These are phyloP conservation scores for Hypoxylon crocopeplum DNA, from an alignment of 495 filamentous ascomycete genomes.

Conservation along the genomic window DNA sequence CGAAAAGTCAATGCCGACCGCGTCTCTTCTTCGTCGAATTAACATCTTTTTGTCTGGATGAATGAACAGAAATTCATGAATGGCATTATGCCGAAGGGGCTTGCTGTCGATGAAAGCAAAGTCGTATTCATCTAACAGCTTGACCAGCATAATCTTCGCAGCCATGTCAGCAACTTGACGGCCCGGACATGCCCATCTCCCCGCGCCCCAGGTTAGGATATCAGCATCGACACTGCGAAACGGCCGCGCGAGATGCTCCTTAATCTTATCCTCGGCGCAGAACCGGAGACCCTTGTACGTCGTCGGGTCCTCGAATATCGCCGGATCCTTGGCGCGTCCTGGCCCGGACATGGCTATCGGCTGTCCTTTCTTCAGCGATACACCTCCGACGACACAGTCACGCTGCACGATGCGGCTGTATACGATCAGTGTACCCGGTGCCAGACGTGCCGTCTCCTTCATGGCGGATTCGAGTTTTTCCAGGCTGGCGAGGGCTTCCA, in stretches of 20 bases:
- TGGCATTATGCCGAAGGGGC: background rate
- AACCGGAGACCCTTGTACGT: background rate
- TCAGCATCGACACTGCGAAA: background rate
- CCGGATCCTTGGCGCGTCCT: background rate
- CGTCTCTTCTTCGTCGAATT: background rate
- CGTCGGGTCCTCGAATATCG: background rate
- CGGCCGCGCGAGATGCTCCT: background rate
- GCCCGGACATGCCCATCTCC: conserved; percentile 6
- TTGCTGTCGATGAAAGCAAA: conserved; percentile 5
- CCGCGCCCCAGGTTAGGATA: conserved; percentile 13
- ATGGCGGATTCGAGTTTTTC: conserved; percentile 6
- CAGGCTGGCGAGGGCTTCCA: background rate
- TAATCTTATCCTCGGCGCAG: background rate
- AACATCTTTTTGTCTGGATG: conserved; percentile 2
- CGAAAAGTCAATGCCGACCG: background rate
- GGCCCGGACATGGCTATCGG: background rate
- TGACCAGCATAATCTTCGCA: background rate
- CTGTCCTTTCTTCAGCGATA: background rate
- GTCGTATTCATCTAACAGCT: conserved; percentile 10
- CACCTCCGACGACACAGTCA: background rate
- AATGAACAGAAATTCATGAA: conserved; percentile 12
- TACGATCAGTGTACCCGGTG: background rate
- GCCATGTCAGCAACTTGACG: background rate
- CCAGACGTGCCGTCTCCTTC: conserved; percentile 7
- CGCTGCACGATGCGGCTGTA: background rate